These are phyloP conservation scores for Zopfia rhizophila DNA, from an alignment of 2,329 filamentous ascomycete genomes.

Conservation along the genomic window DNA sequence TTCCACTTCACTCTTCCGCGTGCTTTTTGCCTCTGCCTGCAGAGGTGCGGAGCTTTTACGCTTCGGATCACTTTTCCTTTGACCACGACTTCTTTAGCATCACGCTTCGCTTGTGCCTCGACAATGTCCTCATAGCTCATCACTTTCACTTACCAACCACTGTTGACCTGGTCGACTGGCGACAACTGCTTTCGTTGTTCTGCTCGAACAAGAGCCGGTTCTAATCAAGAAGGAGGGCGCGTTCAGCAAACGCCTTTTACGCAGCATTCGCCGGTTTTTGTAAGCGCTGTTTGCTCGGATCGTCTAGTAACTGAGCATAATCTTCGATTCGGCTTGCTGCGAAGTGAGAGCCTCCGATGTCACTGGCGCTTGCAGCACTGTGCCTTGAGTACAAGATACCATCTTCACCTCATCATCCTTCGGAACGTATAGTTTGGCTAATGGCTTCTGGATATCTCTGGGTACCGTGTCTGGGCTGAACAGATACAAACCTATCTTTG, in stretches of 20 bases:
- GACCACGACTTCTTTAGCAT: slow-evolving; percentile 18
- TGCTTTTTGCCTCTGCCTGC: too few species aligned
- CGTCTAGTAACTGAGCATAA: slow-evolving; percentile 19
- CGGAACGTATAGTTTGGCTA: slow-evolving; percentile 24
- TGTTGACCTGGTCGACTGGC: slow-evolving; percentile 24
- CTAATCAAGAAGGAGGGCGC: slow-evolving; percentile 37
- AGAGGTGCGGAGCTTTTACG: too few species aligned
- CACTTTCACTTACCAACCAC: slow-evolving; percentile 30
- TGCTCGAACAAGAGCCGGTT: slow-evolving; percentile 38
- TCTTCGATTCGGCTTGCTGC: slow-evolving; percentile 27
- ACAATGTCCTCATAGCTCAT: slow-evolving; percentile 33
- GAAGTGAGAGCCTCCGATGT: slow-evolving; percentile 26
- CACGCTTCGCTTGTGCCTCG: slow-evolving; percentile 26
- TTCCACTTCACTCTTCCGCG: too few species aligned
- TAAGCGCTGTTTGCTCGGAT: slow-evolving; percentile 20
- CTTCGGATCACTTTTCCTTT: too few species aligned
- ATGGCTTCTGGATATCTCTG: slow-evolving; percentile 34
- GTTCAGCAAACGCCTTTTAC: slow-evolving; percentile 32
- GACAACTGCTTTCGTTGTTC: slow-evolving; percentile 39
- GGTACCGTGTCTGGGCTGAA: slow-evolving; percentile 41
- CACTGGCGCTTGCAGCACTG: slow-evolving; percentile 31
- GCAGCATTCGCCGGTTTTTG: slow-evolving; percentile 32
- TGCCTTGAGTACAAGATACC: slow-evolving; percentile 17
- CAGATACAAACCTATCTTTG: slow-evolving; percentile 32
- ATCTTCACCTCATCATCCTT: slow-evolving; percentile 20